Percentiles rank a stretch among this genome's conserved stretches.
These are phyloP conservation scores for Trebouxia gelatinosa DNA, from an alignment of 163 green algal genomes.

Conservation along the genomic window DNA sequence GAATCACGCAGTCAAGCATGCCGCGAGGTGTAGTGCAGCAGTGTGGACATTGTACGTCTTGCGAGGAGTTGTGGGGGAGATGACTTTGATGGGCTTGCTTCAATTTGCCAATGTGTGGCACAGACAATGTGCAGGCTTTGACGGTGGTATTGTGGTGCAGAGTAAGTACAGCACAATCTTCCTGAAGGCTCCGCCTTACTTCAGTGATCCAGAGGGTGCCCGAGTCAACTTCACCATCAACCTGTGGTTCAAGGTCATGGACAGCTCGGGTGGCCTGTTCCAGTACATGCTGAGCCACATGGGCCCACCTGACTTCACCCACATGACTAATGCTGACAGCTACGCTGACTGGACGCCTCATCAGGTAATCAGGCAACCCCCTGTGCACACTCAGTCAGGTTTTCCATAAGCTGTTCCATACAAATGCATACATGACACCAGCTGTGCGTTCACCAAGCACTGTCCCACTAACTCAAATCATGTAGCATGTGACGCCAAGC, in stretches of 20 bases:
- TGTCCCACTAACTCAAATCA: neutral
- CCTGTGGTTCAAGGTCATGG: constrained; percentile 18
- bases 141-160: neutral
- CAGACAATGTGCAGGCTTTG: too few relatives aligned
- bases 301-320: neutral
- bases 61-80: neutral
- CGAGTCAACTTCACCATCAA: constrained; percentile 20
- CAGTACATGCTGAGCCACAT: constrained; percentile 28
- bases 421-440: neutral
- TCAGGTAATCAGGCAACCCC: too few relatives aligned
- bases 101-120: too few relatives aligned
- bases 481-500: too few relatives aligned
- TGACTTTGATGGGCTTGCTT: too few relatives aligned
- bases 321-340: neutral
- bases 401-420: neutral
- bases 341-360: neutral
- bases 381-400: neutral
- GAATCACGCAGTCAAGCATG: too few relatives aligned
- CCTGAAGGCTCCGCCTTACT: neutral
- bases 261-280: constrained; percentile 22
- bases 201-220: neutral
- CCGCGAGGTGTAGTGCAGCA: too few relatives aligned
- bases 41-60: neutral
- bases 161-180: neutral
- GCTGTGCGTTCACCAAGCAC: neutral